A percentile compares a stretch with the other conserved stretches of the same genome.
phyloP scores from a whole-genome alignment of 306 rosid species.

The Castanospermum australe region DNA sequence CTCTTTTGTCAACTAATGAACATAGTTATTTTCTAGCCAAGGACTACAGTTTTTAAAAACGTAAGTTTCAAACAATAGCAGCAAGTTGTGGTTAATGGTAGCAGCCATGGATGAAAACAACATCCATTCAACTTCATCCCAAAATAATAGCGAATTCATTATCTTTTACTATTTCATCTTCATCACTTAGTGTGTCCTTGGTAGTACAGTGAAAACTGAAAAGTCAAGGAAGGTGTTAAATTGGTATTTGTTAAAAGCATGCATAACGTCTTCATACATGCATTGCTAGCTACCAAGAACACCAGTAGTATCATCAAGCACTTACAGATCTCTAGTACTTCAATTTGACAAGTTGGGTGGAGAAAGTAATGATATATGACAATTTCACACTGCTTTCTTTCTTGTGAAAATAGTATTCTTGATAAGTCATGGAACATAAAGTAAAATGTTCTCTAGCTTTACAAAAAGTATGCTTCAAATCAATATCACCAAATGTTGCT shows the following conservation, averaged over 20 bases:
- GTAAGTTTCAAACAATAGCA: not conserved
- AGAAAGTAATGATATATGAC: not conserved
- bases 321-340: not conserved
- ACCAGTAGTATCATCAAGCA: not conserved
- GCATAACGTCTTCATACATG: too few species aligned
- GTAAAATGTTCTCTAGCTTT: conserved; percentile 6
- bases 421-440: not conserved
- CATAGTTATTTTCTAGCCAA: not conserved
- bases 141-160: not conserved
- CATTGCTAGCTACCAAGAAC: not conserved
- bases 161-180: not conserved
- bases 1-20: conserved; percentile 17
- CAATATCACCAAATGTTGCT: conserved; percentile 11
- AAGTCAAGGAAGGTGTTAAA: too few species aligned
- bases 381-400: not conserved
- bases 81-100: not conserved
- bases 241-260: too few species aligned
- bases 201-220: too few species aligned
- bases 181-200: too few species aligned
- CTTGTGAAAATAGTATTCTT: not conserved
- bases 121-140: not conserved
- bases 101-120: not conserved
- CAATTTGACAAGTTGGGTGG: not conserved
- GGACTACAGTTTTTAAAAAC: not conserved
- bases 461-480: conserved; percentile 24